Conservation (phyloP, 495 filamentous ascomycete species). For the Penicillium longicatenatum region DNA sequence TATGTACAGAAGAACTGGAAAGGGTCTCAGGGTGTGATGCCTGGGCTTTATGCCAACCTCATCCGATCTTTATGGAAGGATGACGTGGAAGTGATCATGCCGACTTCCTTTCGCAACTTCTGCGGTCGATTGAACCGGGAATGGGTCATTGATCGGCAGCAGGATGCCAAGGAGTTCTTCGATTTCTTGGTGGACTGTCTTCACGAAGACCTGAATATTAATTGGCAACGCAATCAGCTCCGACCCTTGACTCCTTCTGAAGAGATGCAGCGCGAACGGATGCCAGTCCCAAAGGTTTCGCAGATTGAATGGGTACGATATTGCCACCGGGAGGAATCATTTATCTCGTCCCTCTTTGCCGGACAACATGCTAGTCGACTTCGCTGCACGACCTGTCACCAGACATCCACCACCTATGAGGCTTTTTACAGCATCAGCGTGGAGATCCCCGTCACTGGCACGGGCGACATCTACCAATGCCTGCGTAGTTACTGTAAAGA, state of each 20-base stretch:
- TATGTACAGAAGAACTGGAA: constrained; percentile 66
- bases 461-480: constrained; percentile 62
- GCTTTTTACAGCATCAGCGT: constrained; percentile 70
- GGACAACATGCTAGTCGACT: constrained; percentile 69
- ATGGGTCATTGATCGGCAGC: constrained; percentile 66
- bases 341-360: constrained; percentile 68
- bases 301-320: constrained; percentile 69
- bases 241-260: constrained; percentile 60
- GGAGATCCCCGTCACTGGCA: constrained; percentile 59
- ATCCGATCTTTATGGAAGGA: constrained; percentile 73
- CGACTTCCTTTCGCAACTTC: constrained; percentile 56
- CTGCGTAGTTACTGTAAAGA: constrained; percentile 67
- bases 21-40: constrained; percentile 75
- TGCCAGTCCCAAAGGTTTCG: constrained; percentile 61
- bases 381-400: constrained; percentile 63
- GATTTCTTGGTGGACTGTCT: constrained; percentile 70
- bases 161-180: constrained; percentile 80
- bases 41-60: constrained; percentile 71
- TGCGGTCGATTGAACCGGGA: constrained; percentile 58
- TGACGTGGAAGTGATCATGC: constrained; percentile 62
- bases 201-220: constrained; percentile 74
- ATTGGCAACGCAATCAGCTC: constrained; percentile 60
- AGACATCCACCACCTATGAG: constrained; percentile 72
- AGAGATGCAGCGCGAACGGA: constrained; percentile 63
- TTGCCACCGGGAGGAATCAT: constrained; percentile 66